Evolutionary conservation across 1,284 basidiomycete species (phyloP).

Genomic region (Irpex lacteus): DNA sequence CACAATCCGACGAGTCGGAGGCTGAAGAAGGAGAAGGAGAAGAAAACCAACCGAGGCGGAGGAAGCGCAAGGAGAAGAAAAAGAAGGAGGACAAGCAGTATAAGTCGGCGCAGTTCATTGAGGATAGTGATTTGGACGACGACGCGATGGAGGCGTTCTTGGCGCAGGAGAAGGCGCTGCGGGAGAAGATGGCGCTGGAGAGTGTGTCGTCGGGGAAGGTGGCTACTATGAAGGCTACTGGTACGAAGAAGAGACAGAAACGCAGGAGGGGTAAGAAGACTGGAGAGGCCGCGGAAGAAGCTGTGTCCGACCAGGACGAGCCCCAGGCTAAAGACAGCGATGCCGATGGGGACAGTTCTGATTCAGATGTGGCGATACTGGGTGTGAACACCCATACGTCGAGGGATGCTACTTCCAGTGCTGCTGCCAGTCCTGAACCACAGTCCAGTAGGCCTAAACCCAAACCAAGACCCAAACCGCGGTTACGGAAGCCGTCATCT

Average conservation of each 20-base stretch:
- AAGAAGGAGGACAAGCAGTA: conserved; percentile 72
- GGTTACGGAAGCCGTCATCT: conserved; percentile 6
- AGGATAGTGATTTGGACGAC: conserved; percentile 83
- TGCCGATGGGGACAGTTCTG: conserved; percentile 3
- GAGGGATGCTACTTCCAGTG: not conserved
- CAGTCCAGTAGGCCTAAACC: conserved; percentile 16
- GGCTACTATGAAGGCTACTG: conserved; percentile 60
- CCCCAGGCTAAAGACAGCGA: not conserved
- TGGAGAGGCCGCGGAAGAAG: conserved; percentile 17
- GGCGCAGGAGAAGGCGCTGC: conserved; percentile 61
- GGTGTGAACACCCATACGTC: not conserved
- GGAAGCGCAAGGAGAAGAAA: conserved; percentile 48
- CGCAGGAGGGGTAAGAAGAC: conserved; percentile 36
- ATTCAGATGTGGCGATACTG: conserved; percentile 9
- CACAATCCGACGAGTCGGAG: conserved; percentile 28
- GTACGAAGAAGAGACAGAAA: conserved; percentile 70
- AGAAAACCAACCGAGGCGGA: conserved; percentile 41
- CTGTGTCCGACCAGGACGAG: conserved; percentile 2
- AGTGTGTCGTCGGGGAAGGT: conserved; percentile 43
- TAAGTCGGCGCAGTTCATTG: conserved; percentile 88
- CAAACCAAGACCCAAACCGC: conserved; percentile 24
- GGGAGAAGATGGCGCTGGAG: conserved; percentile 46
- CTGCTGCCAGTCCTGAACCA: not conserved
- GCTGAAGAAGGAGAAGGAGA: conserved; percentile 39
- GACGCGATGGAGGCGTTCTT: conserved; percentile 79